These are phyloP conservation scores for Kwoniella pini DNA, from an alignment of 768 basidiomycete genomes.

Conservation along the genomic window DNA sequence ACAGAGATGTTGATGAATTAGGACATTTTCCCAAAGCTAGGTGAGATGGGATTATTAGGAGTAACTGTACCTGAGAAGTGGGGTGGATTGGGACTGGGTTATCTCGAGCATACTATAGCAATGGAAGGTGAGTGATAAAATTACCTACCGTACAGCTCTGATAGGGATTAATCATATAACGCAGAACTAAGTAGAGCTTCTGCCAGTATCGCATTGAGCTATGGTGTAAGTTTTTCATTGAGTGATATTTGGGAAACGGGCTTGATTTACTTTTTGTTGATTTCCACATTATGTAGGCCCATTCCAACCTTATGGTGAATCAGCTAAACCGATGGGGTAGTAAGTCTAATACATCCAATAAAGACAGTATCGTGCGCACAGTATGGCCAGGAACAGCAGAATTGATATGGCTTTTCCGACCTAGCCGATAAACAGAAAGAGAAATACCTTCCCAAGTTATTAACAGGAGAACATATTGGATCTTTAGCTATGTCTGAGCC, in stretches of 20 bases:
- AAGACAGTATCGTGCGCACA: background rate
- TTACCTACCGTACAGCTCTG: background rate
- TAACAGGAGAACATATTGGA: slow-evolving; percentile 74
- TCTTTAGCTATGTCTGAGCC: slow-evolving; percentile 93
- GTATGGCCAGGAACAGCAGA: too few relatives aligned
- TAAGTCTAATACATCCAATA: slow-evolving; percentile 16
- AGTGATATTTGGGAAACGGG: too few relatives aligned
- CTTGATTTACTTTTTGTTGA: too few relatives aligned
- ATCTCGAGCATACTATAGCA: slow-evolving; percentile 82
- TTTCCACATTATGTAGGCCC: slow-evolving; percentile 32
- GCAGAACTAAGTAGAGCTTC: slow-evolving; percentile 77
- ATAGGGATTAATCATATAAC: background rate
- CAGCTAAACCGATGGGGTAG: slow-evolving; percentile 47
- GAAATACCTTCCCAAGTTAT: slow-evolving; percentile 78
- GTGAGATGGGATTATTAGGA: slow-evolving; percentile 48
- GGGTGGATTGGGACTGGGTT: slow-evolving; percentile 79
- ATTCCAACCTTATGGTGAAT: slow-evolving; percentile 51
- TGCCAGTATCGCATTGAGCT: slow-evolving; percentile 76
- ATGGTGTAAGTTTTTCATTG: slow-evolving; percentile 38
- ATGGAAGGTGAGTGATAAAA: slow-evolving; percentile 68
- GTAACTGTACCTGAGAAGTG: slow-evolving; percentile 75
- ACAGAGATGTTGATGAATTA: slow-evolving; percentile 12
- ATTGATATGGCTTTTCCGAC: background rate
- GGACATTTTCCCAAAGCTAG: slow-evolving; percentile 45
- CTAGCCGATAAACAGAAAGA: slow-evolving; percentile 65